phyloP scores from a whole-genome alignment of 2,329 filamentous ascomycete genomes.

The Trichophyton mentagrophytes region DNA sequence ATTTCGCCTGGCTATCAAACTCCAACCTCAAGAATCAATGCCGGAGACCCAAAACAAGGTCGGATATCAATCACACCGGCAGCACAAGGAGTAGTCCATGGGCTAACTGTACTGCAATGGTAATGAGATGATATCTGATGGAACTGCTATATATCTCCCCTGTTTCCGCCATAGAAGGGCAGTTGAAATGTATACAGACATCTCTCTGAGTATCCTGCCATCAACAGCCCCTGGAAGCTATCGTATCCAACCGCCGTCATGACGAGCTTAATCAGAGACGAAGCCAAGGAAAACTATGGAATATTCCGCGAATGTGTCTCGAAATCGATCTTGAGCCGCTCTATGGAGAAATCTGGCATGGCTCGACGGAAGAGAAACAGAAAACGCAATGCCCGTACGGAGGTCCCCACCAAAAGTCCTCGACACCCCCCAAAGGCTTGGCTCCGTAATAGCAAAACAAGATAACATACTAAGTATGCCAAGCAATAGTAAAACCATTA shows the following conservation, averaged over 20 bases:
- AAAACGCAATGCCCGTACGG: conserved; percentile 9
- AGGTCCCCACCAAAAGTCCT: no score
- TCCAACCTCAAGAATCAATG: background rate
- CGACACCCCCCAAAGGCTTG: no score
- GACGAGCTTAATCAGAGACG: background rate
- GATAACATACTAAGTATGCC: no score
- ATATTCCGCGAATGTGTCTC: conserved; percentile 65
- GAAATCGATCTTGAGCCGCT: conserved; percentile 51
- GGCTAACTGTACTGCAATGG: background rate
- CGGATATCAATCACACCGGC: conserved; percentile 14
- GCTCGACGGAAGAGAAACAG: conserved; percentile 21
- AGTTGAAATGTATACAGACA: background rate
- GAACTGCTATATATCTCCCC: background rate
- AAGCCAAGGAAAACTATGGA: conserved; percentile 42
- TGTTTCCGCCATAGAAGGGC: background rate
- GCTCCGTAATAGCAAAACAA: no score
- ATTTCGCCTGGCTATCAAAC: background rate
- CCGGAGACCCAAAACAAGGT: background rate
- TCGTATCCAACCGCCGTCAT: background rate
- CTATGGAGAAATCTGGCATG: conserved; percentile 36
- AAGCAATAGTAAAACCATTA: no score
- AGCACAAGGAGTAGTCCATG: background rate
- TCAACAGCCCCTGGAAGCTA: no score
- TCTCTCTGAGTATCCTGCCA: background rate
- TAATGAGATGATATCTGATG: background rate